Percentiles rank a stretch among this genome's conserved stretches.
These are phyloP conservation scores for Funneliformis geosporum DNA, from an alignment of 192 early-diverging fungal species.

Conservation along the genomic window DNA sequence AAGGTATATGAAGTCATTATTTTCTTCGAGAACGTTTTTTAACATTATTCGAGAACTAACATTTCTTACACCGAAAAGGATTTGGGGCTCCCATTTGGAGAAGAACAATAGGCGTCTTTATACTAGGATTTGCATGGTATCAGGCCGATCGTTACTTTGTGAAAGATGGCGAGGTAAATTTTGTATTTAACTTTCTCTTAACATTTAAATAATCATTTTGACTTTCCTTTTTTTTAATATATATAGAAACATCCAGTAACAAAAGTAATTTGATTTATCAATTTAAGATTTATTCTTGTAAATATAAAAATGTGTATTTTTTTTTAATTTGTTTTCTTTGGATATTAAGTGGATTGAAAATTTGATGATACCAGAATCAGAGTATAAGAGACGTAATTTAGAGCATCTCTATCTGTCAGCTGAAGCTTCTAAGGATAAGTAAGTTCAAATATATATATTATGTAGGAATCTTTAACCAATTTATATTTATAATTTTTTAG, in stretches of 20 bases:
- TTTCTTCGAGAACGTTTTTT: not conserved
- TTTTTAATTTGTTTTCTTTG: no score
- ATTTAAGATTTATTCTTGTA: not conserved
- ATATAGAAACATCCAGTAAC: constrained; percentile 20
- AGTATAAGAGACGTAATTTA: constrained; percentile 3
- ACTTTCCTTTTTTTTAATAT: not conserved
- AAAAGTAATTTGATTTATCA: not conserved
- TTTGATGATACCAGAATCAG: constrained; percentile 7
- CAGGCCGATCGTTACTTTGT: constrained; percentile 1
- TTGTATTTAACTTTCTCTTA: not conserved
- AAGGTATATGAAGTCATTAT: not conserved
- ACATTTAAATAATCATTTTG: no score
- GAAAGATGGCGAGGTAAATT: constrained; percentile 5
- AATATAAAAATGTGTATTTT: not conserved
- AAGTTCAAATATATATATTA: not conserved
- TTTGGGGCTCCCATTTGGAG: not conserved
- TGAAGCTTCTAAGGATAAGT: not conserved
- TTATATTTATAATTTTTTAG: not conserved
- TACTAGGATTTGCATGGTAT: not conserved
- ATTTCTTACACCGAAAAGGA: not conserved
- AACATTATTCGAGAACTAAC: not conserved
- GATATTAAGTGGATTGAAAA: constrained; percentile 1
- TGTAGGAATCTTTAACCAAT: not conserved
- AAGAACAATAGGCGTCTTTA: not conserved
- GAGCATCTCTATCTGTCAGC: not conserved